Percentiles rank a stretch among this genome's conserved stretches.
Evolutionary conservation across 1,284 basidiomycete genomes (phyloP).

Genomic region (Cryptococcus sp.): DNA sequence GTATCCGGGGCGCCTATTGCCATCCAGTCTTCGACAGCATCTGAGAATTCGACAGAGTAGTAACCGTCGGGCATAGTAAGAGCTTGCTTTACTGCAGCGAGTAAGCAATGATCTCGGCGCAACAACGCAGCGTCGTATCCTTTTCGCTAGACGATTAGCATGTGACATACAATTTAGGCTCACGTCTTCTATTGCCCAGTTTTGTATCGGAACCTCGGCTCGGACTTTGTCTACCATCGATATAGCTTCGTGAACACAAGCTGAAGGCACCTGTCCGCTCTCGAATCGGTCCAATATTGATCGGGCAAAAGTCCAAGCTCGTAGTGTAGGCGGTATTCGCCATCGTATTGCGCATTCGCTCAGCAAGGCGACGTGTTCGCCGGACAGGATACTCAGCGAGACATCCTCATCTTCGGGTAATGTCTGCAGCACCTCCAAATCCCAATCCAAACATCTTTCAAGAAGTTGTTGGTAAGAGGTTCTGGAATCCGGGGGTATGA

Average conservation of each 20-base stretch:
- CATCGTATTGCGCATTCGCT: slow-evolving; percentile 85
- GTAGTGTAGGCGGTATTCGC: slow-evolving; percentile 80
- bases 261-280: slow-evolving; percentile 85
- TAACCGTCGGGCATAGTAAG: slow-evolving; percentile 31
- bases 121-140: slow-evolving; percentile 24
- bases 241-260: slow-evolving; percentile 89
- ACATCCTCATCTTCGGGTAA: slow-evolving; percentile 96
- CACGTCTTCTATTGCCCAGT: slow-evolving; percentile 82
- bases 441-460: slow-evolving; percentile 77
- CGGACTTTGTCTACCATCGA: slow-evolving; percentile 69
- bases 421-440: slow-evolving; percentile 85
- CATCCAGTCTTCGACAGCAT: slow-evolving; percentile 69
- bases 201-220: slow-evolving; percentile 67
- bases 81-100: slow-evolving; percentile 29
- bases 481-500: slow-evolving; percentile 84
- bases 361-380: slow-evolving; percentile 76
- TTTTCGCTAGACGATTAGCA: slow-evolving; percentile 25
- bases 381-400: slow-evolving; percentile 86
- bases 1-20: slow-evolving; percentile 65
- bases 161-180: slow-evolving; percentile 32
- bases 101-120: slow-evolving; percentile 33
- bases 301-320: slow-evolving; percentile 78
- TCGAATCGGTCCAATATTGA: slow-evolving; percentile 86
- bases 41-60: slow-evolving; percentile 65
- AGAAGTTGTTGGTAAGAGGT: slow-evolving; percentile 82